Percentiles rank a stretch among this genome's conserved stretches.
Evolutionary conservation across 2,329 filamentous ascomycete species (phyloP).

Genomic region (Botrytis sinoallii): DNA sequence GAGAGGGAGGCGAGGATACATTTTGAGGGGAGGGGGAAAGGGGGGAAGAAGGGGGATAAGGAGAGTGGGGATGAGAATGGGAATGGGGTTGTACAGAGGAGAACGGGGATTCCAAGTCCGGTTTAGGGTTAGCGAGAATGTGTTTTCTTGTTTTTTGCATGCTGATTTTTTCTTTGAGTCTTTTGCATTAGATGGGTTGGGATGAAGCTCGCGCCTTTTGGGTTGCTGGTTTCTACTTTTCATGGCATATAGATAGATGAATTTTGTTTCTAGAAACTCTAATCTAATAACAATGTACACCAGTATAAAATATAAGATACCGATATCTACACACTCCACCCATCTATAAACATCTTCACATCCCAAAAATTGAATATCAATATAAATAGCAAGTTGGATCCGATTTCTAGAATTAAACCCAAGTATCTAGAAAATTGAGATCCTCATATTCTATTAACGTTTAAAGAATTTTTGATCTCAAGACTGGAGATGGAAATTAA

Average conservation of each 20-base stretch:
- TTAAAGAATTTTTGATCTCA: too few relatives aligned
- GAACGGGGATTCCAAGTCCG: background rate
- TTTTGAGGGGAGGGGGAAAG: slow-evolving; percentile 1
- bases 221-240: background rate
- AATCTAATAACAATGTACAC: background rate
- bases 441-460: too few relatives aligned
- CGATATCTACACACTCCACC: background rate
- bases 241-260: background rate
- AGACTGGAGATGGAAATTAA: too few relatives aligned
- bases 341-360: too few relatives aligned
- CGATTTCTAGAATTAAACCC: too few relatives aligned
- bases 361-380: background rate
- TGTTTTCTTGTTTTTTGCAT: background rate
- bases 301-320: too few relatives aligned
- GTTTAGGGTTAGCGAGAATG: background rate
- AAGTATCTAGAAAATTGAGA: too few relatives aligned
- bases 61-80: background rate
- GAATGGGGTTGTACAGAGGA: background rate
- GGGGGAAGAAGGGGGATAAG: background rate
- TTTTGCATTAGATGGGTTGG: background rate
- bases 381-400: fast-evolving
- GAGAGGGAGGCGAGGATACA: slow-evolving; percentile 15
- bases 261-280: fast-evolving
- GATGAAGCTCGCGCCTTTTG: background rate
- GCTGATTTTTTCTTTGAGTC: background rate